These are phyloP conservation scores for Pleurozium schreberi DNA, from an alignment of 225 moss, liverwort and hornwort genomes.

Conservation along the genomic window DNA sequence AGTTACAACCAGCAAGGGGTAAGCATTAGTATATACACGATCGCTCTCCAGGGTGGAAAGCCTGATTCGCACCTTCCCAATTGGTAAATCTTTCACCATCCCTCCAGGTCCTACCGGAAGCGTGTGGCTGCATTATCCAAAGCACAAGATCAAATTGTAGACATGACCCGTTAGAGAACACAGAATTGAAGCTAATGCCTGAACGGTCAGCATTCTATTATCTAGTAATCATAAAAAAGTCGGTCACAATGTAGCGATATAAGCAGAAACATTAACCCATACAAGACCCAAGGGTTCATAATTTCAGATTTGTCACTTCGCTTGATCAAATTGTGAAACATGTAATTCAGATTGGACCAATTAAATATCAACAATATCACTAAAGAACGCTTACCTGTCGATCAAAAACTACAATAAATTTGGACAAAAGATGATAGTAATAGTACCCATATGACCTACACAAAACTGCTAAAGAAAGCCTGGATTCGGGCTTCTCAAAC, in stretches of 20 bases:
- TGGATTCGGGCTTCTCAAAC: too few relatives aligned
- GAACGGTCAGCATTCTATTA: not conserved
- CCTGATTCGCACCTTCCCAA: slow-evolving; percentile 82
- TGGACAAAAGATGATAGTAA: not conserved
- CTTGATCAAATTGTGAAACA: not conserved
- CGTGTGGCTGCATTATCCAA: slow-evolving; percentile 50
- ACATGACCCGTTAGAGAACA: not conserved
- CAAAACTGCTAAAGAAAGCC: not conserved
- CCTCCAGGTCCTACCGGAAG: slow-evolving; percentile 24
- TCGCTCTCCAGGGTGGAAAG: slow-evolving; percentile 87
- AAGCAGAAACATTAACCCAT: not conserved
- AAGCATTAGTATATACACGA: slow-evolving; percentile 78
- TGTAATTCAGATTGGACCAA: not conserved
- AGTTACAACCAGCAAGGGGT: slow-evolving; percentile 78
- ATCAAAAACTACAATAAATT: not conserved
- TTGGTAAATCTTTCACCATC: slow-evolving; percentile 52
- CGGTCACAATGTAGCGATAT: not conserved
- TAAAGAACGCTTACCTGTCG: not conserved
- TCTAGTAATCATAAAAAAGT: not conserved
- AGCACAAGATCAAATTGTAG: not conserved
- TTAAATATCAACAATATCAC: not conserved
- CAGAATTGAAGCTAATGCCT: not conserved
- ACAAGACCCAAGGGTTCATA: not conserved
- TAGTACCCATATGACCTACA: not conserved
- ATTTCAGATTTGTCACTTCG: not conserved